Base-by-base conservation (phyloP, 176 grass and related monocot genomes). In the Carex pumila region DNA sequence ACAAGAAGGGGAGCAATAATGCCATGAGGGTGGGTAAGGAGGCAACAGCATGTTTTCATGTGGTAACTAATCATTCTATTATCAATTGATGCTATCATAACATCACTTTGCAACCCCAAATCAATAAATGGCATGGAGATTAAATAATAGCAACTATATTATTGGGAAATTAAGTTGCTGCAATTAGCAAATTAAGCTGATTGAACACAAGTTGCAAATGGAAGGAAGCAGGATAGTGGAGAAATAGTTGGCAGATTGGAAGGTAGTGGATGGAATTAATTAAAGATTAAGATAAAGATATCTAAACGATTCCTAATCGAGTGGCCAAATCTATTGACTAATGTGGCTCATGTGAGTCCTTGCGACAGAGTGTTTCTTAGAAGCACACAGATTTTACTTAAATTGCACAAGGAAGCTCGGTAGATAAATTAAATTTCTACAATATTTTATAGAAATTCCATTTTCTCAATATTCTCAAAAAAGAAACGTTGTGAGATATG, bases 261-360 rank as follows among this genome's bases (percentile, higher is more conserved):
- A 64, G 18, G 34, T 49, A 66, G 81, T 83, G 61, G 39, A 52
- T 22, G 17, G 12, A 65, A 64, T 81, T 65, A 81, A 81, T 81
- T 61, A 64, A 31, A 78, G 45, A 61, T 81, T 29, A 65, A 65
- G 21, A 78, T 17, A 78, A 57, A 17, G 52, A 32, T 78, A 34
- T 57, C 6, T 78, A 57, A 54, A 78, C 32, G 43, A 53, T 74
- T 74, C 9, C 18, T 77, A 77, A 56, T 78, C 7, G 29, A 78
- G 73, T 34, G 73, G 25, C 13, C 50, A 81, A 81, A 81, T 81
- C 79, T 65, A 81, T 65, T 81, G 79, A 81, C 41, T 81, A 81
- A 19, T 64, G 25, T 32, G 15, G 52, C 50, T 78, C 73, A 78
- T 57, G 22, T 55, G 72, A 77, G 55, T 56, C 25, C 50, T 34